Percentiles rank a stretch among this genome's conserved stretches.
Evolutionary conservation across 306 rosid genomes (phyloP).

Genomic region (Elaeagnus macrophylla): DNA sequence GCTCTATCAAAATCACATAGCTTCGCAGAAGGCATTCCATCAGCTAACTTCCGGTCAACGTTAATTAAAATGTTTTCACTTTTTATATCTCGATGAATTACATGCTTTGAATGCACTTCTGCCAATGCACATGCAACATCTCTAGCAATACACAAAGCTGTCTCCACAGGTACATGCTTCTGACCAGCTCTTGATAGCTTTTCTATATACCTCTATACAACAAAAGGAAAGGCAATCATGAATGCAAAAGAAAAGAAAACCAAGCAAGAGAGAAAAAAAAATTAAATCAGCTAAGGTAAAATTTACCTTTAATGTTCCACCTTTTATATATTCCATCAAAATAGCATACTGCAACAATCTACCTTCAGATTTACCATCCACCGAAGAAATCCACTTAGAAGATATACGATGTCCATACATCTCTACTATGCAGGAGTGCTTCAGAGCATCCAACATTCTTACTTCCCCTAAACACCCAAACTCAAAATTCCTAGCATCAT

Average conservation of each 20-base stretch:
- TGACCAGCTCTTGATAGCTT: constrained; percentile 62
- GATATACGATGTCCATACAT: constrained; percentile 92
- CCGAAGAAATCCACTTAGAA: constrained; percentile 63
- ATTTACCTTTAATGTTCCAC: constrained; percentile 81
- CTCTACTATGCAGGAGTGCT: constrained; percentile 83
- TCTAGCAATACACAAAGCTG: constrained; percentile 59
- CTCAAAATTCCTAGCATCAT: constrained; percentile 61
- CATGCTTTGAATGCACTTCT: constrained; percentile 82
- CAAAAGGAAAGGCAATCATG: constrained; percentile 8
- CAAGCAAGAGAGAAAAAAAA: neutral
- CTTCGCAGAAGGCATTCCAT: constrained; percentile 77
- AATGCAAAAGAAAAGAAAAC: constrained; percentile 8
- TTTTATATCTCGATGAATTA: constrained; percentile 89
- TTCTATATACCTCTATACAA: constrained; percentile 54
- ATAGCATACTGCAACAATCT: constrained; percentile 66
- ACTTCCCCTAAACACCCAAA: constrained; percentile 81
- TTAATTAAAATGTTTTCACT: constrained; percentile 83
- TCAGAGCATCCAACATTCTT: constrained; percentile 71
- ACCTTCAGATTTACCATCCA: constrained; percentile 46
- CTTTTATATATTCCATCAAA: constrained; percentile 70
- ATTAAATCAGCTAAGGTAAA: constrained; percentile 3
- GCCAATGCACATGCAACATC: constrained; percentile 74
- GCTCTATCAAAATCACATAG: constrained; percentile 96
- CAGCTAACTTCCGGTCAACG: constrained; percentile 52
- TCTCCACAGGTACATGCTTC: constrained; percentile 54